Evolutionary conservation across 257 asterid species (phyloP).

Genomic region (Plantago major): DNA sequence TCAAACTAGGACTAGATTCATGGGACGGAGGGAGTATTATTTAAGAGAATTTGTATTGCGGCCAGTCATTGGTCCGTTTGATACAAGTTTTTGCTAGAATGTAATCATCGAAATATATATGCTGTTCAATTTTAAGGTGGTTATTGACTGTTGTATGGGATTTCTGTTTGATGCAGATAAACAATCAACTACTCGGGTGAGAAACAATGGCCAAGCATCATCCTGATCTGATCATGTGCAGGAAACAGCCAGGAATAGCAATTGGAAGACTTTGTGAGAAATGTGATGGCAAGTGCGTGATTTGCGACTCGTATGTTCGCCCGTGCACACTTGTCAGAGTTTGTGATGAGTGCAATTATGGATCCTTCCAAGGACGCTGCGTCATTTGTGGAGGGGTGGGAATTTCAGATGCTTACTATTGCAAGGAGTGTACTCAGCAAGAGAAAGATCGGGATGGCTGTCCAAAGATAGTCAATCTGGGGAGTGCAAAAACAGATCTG

Average conservation of each 20-base stretch:
- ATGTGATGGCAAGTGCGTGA: conserved; percentile 80
- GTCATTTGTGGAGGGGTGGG: conserved; percentile 87
- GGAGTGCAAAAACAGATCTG: conserved; percentile 83
- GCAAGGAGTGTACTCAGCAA: conserved; percentile 89
- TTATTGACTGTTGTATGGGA: too few species aligned
- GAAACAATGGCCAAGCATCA: conserved; percentile 81
- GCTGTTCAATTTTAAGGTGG: too few species aligned
- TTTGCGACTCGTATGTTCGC: conserved; percentile 84
- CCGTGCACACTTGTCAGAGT: conserved; percentile 88
- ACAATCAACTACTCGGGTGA: conserved; percentile 4
- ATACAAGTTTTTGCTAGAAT: too few species aligned
- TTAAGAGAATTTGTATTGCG: too few species aligned
- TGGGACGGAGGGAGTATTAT: too few species aligned
- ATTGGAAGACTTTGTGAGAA: conserved; percentile 88
- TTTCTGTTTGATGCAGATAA: too few species aligned
- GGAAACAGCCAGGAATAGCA: conserved; percentile 88
- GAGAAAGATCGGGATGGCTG: conserved; percentile 90
- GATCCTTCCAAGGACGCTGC: conserved; percentile 87
- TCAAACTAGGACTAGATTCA: too few species aligned
- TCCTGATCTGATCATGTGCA: conserved; percentile 88
- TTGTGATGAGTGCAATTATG: conserved; percentile 86
- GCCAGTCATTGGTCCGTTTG: too few species aligned
- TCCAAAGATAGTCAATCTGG: conserved; percentile 78
- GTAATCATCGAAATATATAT: too few species aligned
- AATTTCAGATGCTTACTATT: conserved; percentile 81